A percentile compares a stretch with the other conserved stretches of the same genome.
Conservation (phyloP, 1,139 yeast species). For the Yamadazyma jaroonii region DNA sequence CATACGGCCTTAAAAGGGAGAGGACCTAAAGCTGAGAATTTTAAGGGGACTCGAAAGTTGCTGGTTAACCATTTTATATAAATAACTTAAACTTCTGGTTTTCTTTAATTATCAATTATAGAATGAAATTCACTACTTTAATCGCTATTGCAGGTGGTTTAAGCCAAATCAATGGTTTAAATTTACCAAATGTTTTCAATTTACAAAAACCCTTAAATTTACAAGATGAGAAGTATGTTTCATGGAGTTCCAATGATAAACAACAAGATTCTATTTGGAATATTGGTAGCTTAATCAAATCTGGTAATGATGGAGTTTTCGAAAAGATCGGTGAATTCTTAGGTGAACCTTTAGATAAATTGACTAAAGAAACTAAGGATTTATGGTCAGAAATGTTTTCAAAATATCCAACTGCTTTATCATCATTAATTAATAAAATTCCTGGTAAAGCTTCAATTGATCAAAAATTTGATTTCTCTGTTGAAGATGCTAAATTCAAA, state of each 20-base stretch:
- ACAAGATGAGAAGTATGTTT: conserved; percentile 11
- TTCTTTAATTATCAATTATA: neutral
- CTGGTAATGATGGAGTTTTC: conserved; percentile 19
- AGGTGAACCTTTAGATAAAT: conserved; percentile 44
- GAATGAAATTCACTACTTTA: conserved; percentile 30
- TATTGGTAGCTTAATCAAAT: conserved; percentile 1
- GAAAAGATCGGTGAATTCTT: conserved; percentile 35
- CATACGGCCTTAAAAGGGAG: neutral
- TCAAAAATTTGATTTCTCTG: conserved; percentile 57
- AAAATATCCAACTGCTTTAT: conserved; percentile 52
- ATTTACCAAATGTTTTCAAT: conserved; percentile 27
- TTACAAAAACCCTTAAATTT: conserved; percentile 29
- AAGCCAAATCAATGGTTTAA: conserved; percentile 27
- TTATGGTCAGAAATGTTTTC: conserved; percentile 62
- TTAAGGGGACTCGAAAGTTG: neutral
- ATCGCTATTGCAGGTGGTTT: conserved; percentile 25
- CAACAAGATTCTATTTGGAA: conserved; percentile 11
- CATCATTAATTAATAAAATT: conserved; percentile 47
- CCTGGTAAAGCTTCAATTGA: conserved; percentile 45
- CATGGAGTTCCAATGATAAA: neutral
- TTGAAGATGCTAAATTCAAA: conserved; percentile 43
- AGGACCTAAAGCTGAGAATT: neutral
- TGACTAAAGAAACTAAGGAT: conserved; percentile 48
- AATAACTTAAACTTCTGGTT: neutral
- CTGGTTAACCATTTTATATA: neutral